Evolutionary conservation across 2,329 filamentous ascomycete genomes (phyloP).

Genomic region (Fonsecaea multimorphosa): DNA sequence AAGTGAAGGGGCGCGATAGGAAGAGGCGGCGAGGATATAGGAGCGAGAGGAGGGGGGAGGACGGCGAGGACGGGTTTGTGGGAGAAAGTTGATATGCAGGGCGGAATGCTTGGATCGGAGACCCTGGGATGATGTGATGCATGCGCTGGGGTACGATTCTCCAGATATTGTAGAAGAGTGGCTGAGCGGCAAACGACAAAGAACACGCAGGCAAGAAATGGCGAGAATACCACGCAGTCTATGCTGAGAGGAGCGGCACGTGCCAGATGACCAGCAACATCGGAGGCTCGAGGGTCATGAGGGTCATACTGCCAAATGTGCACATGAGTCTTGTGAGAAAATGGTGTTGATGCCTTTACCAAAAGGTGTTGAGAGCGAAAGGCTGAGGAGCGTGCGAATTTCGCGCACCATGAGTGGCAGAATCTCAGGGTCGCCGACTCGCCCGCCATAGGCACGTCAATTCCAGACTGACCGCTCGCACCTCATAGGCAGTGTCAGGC

Average conservation of each 20-base stretch:
- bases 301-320: constrained; percentile 18
- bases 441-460: constrained; percentile 6
- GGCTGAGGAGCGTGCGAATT: constrained; percentile 19
- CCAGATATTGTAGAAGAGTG: constrained; percentile 8
- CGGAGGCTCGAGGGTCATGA: constrained; percentile 16
- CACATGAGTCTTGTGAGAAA: constrained; percentile 18
- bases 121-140: constrained; percentile 10
- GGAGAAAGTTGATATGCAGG: not conserved
- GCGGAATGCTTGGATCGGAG: constrained; percentile 8
- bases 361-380: constrained; percentile 13
- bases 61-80: too few species aligned
- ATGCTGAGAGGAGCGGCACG: constrained; percentile 18
- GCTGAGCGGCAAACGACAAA: not conserved
- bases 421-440: not conserved
- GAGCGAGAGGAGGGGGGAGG: not conserved
- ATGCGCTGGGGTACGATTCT: not conserved
- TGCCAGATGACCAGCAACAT: constrained; percentile 20
- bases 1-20: not conserved
- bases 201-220: constrained; percentile 8
- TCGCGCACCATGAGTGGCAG: constrained; percentile 25
- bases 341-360: not conserved
- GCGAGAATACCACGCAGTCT: constrained; percentile 9
- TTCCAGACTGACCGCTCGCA: not conserved
- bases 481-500: not conserved
- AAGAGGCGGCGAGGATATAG: constrained; percentile 1